These are phyloP conservation scores for Stemphylium beticola DNA, from an alignment of 2,329 filamentous ascomycete genomes.

Conservation along the genomic window DNA sequence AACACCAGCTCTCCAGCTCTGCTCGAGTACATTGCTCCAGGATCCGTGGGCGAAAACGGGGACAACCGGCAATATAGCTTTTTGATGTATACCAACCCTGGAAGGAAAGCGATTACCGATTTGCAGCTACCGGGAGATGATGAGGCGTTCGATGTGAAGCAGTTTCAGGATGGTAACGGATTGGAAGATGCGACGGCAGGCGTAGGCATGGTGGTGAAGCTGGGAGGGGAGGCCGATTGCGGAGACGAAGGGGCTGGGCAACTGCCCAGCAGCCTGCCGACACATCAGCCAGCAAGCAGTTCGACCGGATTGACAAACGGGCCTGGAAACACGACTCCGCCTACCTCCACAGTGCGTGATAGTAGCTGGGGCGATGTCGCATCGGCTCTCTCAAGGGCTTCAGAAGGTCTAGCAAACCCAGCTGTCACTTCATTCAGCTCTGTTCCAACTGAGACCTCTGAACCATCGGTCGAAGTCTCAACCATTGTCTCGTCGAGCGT, in stretches of 20 bases:
- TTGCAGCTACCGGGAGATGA: constrained; percentile 36
- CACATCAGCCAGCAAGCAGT: constrained; percentile 6
- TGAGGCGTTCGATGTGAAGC: constrained; percentile 33
- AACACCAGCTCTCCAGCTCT: constrained; percentile 22
- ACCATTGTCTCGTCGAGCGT: constrained; percentile 6
- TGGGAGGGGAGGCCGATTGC: constrained; percentile 35
- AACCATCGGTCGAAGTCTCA: constrained; percentile 2
- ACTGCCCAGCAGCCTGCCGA: constrained; percentile 11
- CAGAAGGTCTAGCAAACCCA: background rate
- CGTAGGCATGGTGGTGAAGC: constrained; percentile 42
- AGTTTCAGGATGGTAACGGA: constrained; percentile 41
- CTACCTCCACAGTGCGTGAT: background rate
- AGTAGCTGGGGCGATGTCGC: background rate
- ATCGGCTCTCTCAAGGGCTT: background rate
- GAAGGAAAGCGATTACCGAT: constrained; percentile 23
- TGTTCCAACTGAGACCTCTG: background rate
- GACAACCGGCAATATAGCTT: constrained; percentile 42
- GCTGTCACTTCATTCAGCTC: background rate
- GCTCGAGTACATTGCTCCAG: constrained; percentile 40
- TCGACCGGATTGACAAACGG: background rate
- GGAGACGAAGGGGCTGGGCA: constrained; percentile 12
- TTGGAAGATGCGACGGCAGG: constrained; percentile 37
- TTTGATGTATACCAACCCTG: constrained; percentile 41
- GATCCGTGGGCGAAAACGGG: constrained; percentile 39
- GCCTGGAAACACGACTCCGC: background rate